Percentiles rank a stretch among this genome's conserved stretches.
These are phyloP conservation scores for Seminavis robusta DNA, from an alignment of 108 stramenopile genomes.

Conservation along the genomic window DNA sequence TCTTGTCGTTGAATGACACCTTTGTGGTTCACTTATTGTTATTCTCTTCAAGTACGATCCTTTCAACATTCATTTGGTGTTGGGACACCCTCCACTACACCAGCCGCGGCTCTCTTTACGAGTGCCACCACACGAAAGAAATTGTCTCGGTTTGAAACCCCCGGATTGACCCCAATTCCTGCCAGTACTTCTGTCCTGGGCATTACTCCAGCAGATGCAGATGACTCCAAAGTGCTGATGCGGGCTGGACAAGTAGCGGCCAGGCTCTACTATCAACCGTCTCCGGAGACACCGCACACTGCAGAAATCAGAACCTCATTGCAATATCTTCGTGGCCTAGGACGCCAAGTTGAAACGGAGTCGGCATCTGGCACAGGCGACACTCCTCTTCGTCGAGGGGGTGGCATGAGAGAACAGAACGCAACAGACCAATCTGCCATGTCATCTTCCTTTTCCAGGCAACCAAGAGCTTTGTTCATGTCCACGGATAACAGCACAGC, in stretches of 20 bases:
- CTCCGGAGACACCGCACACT: conserved; percentile 44
- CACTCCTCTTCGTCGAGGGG: no score
- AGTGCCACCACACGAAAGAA: no score
- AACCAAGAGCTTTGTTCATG: conserved; percentile 36
- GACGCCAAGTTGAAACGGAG: no score
- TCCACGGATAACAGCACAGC: conserved; percentile 67
- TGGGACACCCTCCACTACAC: neutral
- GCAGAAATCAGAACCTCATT: neutral
- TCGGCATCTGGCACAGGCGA: no score
- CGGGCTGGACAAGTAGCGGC: conserved; percentile 50
- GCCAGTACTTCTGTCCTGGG: neutral
- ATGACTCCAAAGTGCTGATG: conserved; percentile 8
- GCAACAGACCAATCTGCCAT: no score
- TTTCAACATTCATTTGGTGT: neutral
- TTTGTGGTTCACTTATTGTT: no score
- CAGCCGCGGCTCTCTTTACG: no score
- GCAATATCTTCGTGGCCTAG: conserved; percentile 6
- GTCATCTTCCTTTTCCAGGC: no score
- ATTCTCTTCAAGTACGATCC: no score
- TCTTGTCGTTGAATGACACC: no score
- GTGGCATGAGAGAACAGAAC: no score
- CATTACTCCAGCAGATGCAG: neutral
- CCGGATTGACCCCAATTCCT: conserved; percentile 61
- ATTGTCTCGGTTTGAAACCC: conserved; percentile 47
- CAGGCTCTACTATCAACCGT: conserved; percentile 48